A percentile compares a stretch with the other conserved stretches of the same genome.
Conservation (phyloP, 2,329 filamentous ascomycete genomes). For the Sporothrix pallida region DNA sequence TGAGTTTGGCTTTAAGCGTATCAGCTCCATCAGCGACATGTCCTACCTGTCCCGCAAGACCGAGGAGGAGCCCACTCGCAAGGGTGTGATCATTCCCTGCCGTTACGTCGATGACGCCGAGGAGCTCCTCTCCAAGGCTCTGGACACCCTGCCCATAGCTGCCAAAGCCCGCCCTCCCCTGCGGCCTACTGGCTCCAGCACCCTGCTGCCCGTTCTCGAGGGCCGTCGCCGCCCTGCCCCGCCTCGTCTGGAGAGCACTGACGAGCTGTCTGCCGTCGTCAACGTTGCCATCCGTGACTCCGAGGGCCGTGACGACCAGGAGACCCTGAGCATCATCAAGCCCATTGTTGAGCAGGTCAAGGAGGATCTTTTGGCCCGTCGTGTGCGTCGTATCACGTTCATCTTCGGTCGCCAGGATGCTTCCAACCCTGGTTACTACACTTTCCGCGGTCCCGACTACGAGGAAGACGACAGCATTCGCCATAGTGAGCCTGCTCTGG, state of each 20-base stretch:
- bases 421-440: conserved; percentile 95
- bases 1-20: conserved; percentile 73
- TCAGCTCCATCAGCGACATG: conserved; percentile 96
- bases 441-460: conserved; percentile 91
- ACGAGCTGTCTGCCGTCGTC: conserved; percentile 87
- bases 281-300: conserved; percentile 91
- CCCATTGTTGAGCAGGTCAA: conserved; percentile 80
- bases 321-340: conserved; percentile 76
- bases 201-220: conserved; percentile 71
- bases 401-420: conserved; percentile 95
- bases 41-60: conserved; percentile 79
- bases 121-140: conserved; percentile 79
- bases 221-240: conserved; percentile 70
- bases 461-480: conserved; percentile 93
- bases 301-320: conserved; percentile 80
- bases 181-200: conserved; percentile 51
- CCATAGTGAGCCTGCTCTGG: conserved; percentile 93
- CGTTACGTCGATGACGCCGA: conserved; percentile 94
- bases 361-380: conserved; percentile 79
- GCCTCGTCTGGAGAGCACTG: conserved; percentile 62
- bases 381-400: conserved; percentile 90
- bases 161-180: conserved; percentile 51
- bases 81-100: conserved; percentile 93
- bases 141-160: conserved; percentile 74
- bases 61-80: conserved; percentile 78